Conservation (phyloP, 2,329 filamentous ascomycete species). For the Exophiala mesophila region DNA sequence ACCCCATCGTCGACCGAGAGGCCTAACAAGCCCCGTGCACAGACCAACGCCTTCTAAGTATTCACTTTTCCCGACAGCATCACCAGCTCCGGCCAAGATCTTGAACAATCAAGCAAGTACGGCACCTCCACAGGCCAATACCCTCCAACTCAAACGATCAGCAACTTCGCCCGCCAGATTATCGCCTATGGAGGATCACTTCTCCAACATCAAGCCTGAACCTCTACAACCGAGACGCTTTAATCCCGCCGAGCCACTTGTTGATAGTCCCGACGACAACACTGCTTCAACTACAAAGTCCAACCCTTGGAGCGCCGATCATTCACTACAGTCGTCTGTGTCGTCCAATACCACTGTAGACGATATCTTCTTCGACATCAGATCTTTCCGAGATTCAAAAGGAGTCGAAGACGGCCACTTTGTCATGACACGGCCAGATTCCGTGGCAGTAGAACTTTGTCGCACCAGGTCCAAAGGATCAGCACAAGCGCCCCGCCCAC, state of each 20-base stretch:
- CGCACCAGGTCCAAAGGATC: conserved; percentile 18
- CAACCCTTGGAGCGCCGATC: conserved; percentile 20
- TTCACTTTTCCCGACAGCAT: conserved; percentile 24
- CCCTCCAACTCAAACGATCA: conserved; percentile 17
- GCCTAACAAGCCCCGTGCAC: conserved; percentile 12
- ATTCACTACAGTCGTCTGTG: conserved; percentile 21
- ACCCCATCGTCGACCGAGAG: conserved; percentile 16
- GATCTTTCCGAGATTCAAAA: conserved; percentile 25
- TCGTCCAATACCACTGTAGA: conserved; percentile 22
- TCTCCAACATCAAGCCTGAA: conserved; percentile 10
- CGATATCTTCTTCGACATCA: conserved; percentile 28
- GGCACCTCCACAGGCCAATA: background rate
- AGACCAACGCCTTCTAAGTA: conserved; percentile 22
- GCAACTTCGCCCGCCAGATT: conserved; percentile 23
- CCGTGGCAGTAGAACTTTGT: conserved; percentile 21
- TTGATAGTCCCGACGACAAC: conserved; percentile 20
- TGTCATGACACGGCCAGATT: conserved; percentile 26
- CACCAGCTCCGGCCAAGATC: conserved; percentile 13
- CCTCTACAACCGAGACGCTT: conserved; percentile 15
- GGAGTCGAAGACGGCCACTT: conserved; percentile 25
- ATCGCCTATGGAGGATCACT: conserved; percentile 20
- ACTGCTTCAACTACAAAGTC: conserved; percentile 21
- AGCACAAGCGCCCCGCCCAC: background rate
- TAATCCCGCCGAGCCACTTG: conserved; percentile 2
- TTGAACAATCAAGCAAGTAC: conserved; percentile 3